Conservation (phyloP, 305 asterid genomes). For the Fraxinus platypoda region DNA sequence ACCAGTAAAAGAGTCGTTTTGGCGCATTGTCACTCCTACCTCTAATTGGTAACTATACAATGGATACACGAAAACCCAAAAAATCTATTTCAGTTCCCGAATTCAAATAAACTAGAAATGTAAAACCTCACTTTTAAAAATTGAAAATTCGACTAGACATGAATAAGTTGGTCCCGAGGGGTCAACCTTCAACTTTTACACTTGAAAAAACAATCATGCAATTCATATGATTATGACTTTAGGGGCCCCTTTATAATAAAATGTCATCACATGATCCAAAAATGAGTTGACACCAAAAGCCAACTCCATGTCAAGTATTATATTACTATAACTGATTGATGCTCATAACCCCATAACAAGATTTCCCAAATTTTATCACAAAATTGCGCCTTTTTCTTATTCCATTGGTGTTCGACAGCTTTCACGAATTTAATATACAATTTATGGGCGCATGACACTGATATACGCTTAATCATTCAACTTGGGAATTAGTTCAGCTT, state of each 20-base stretch:
- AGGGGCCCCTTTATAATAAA: conserved; percentile 32
- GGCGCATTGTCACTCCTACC: not conserved
- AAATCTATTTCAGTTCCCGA: too few species aligned
- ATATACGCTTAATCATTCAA: conserved; percentile 22
- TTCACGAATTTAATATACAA: conserved; percentile 18
- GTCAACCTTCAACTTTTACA: not conserved
- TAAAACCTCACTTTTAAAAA: not conserved
- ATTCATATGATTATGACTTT: conserved; percentile 55
- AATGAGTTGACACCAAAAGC: conserved; percentile 23
- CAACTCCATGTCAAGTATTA: conserved; percentile 15
- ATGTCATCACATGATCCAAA: conserved; percentile 67
- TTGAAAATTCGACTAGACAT: not conserved
- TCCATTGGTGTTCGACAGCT: conserved; percentile 27
- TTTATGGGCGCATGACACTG: not conserved
- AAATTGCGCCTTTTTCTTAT: conserved; percentile 12
- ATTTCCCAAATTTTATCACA: conserved; percentile 15
- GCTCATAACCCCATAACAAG: conserved; percentile 22
- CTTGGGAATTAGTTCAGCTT: conserved; percentile 21
- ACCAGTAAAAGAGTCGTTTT: not conserved
- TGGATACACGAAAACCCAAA: not conserved
- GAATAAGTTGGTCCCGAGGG: not conserved
- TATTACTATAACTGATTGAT: conserved; percentile 29
- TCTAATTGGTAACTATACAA: not conserved
- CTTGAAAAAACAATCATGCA: conserved; percentile 31
- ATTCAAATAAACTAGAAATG: too few species aligned